Percentiles rank a stretch among this genome's conserved stretches.
Conservation (phyloP, 2,329 filamentous ascomycete species). For the Teratosphaeria zuluensis region DNA sequence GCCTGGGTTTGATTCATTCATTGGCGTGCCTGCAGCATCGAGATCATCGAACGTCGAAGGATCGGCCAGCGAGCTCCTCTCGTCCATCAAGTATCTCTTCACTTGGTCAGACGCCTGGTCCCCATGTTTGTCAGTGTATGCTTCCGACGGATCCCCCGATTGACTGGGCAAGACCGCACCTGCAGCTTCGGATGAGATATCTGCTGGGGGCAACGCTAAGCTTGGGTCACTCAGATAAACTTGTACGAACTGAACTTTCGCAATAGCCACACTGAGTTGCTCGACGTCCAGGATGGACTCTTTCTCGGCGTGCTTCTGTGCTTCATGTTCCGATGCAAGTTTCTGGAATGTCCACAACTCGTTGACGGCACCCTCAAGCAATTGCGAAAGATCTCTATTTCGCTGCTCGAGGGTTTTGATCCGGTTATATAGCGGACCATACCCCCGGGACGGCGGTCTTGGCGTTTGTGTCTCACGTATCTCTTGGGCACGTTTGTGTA, state of each 20-base stretch:
- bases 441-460: not conserved
- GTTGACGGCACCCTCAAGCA: constrained; percentile 58
- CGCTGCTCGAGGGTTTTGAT: constrained; percentile 51
- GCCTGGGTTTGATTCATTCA: not conserved
- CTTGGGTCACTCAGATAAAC: constrained; percentile 40
- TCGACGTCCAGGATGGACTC: constrained; percentile 25
- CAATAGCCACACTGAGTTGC: constrained; percentile 38
- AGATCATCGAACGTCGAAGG: constrained; percentile 10
- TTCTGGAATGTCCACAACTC: constrained; percentile 53
- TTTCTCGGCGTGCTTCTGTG: constrained; percentile 18
- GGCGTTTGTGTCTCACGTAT: constrained; percentile 42
- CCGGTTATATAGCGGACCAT: constrained; percentile 5
- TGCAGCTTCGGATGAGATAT: not conserved
- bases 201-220: constrained; percentile 32
- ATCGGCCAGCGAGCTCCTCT: constrained; percentile 5
- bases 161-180: not conserved
- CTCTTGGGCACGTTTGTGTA: constrained; percentile 63
- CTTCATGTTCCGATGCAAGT: constrained; percentile 20
- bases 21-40: not conserved
- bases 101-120: not conserved
- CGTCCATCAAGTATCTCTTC: not conserved
- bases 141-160: not conserved
- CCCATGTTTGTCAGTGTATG: not conserved
- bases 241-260: constrained; percentile 42
- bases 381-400: constrained; percentile 55